A percentile compares a stretch with the other conserved stretches of the same genome.
phyloP scores from a whole-genome alignment of 768 basidiomycete genomes.

The Mycena indigotica region DNA sequence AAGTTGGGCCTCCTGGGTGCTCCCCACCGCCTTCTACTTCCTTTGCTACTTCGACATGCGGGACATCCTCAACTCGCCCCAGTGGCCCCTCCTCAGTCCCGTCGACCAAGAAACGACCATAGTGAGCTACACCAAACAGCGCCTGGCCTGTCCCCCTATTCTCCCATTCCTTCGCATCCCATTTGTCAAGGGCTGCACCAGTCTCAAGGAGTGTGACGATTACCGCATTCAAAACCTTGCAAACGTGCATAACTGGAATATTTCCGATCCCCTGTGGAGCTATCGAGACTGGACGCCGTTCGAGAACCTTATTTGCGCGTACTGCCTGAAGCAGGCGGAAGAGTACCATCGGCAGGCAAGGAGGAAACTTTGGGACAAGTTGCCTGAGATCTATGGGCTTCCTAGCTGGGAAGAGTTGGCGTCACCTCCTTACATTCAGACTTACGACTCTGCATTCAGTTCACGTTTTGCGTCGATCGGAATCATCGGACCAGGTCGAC shows the following conservation, averaged over 20 bases:
- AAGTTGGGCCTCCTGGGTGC: conserved; percentile 20
- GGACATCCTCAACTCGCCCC: conserved; percentile 13
- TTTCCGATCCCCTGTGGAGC: conserved; percentile 16
- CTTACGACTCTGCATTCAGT: too few relatives aligned
- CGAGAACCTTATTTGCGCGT: conserved; percentile 9
- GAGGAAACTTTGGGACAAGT: conserved; percentile 11
- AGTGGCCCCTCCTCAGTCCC: conserved; percentile 1
- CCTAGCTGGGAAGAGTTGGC: conserved; percentile 14
- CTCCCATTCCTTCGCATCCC: conserved; percentile 21
- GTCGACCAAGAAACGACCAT: conserved; percentile 13
- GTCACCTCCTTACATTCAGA: too few relatives aligned
- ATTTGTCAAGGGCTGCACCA: conserved; percentile 18
- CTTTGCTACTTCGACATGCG: conserved; percentile 22
- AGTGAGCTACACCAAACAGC: conserved; percentile 17
- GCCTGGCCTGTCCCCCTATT: conserved; percentile 18
- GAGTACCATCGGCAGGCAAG: conserved; percentile 10
- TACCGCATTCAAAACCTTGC: conserved; percentile 12
- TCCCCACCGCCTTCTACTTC: conserved; percentile 22
- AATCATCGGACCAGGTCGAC: too few relatives aligned
- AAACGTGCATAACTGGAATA: conserved; percentile 19
- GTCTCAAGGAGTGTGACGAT: conserved; percentile 7
- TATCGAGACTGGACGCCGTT: conserved; percentile 20
- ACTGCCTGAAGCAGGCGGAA: conserved; percentile 8
- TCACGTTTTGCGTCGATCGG: too few relatives aligned
- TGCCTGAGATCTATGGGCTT: conserved; percentile 13